Evolutionary conservation across 208 protist genomes (phyloP).

Genomic region (Paratrypanosoma confusum): DNA sequence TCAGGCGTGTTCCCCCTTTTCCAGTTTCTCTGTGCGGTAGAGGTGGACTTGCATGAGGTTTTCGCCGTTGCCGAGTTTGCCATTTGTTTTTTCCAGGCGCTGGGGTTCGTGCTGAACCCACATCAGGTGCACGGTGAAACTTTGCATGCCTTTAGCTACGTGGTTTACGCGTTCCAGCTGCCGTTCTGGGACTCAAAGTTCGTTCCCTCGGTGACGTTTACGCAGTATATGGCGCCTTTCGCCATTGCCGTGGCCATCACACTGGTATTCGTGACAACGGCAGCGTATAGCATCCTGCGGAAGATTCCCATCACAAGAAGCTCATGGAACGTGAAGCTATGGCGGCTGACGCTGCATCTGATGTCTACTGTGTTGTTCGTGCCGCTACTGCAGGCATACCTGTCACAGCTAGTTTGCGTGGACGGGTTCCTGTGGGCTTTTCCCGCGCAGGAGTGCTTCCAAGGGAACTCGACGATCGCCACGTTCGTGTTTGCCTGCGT

Average conservation of each 20-base stretch:
- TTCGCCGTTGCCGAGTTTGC: constrained; percentile 5
- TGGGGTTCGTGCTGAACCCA: constrained; percentile 13
- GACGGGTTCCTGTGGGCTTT: constrained; percentile 11
- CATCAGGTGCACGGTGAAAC: constrained; percentile 9
- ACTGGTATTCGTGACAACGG: background rate
- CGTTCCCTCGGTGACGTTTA: background rate
- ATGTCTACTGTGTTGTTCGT: constrained; percentile 12
- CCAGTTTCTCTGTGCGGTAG: constrained; percentile 4
- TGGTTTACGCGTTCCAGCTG: constrained; percentile 9
- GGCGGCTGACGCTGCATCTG: constrained; percentile 6
- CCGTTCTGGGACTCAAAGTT: constrained; percentile 10
- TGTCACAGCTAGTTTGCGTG: constrained; percentile 11
- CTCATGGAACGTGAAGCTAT: background rate
- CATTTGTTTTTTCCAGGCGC: constrained; percentile 4
- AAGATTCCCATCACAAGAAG: background rate
- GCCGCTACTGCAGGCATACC: constrained; percentile 8
- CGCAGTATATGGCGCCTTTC: constrained; percentile 2
- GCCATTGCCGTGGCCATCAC: background rate
- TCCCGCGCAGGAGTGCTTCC: constrained; percentile 5
- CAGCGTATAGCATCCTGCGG: background rate
- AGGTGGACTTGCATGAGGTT: constrained; percentile 2
- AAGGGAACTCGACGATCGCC: background rate
- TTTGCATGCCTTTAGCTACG: background rate
- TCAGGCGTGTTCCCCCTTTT: constrained; percentile 4
- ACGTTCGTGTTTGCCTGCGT: constrained; percentile 7